phyloP scores from a whole-genome alignment of 2,329 filamentous ascomycete genomes.

The Lomentospora prolificans region DNA sequence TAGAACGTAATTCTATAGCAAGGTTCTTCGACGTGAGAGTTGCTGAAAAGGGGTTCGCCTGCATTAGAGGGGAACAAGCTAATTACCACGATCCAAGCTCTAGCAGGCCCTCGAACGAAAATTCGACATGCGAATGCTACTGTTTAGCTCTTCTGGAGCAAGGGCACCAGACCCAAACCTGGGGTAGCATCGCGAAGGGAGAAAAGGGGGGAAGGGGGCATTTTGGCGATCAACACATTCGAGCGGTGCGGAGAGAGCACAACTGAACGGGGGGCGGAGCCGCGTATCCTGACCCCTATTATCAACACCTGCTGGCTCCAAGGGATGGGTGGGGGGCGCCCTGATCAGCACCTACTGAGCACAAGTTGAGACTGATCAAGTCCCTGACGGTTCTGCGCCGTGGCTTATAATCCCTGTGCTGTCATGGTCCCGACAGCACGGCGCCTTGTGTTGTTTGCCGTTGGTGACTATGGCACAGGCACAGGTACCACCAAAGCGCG shows the following conservation, averaged over 20 bases:
- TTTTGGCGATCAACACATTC: neutral
- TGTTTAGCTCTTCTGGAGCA: neutral
- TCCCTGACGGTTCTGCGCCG: neutral
- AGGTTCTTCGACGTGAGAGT: neutral
- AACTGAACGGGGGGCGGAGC: neutral
- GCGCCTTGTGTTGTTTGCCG: neutral
- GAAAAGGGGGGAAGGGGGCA: neutral
- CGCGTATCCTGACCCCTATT: neutral
- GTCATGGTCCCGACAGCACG: neutral
- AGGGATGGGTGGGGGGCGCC: neutral
- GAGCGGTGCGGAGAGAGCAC: neutral
- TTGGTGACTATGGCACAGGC: neutral
- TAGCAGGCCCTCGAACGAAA: neutral
- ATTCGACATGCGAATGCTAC: neutral
- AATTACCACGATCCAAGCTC: neutral
- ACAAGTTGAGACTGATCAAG: neutral
- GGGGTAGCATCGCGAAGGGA: neutral
- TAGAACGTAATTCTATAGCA: no score
- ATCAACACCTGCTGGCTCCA: neutral
- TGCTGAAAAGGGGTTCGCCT: neutral
- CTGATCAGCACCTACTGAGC: neutral
- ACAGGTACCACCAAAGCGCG: no score
- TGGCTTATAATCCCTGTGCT: neutral
- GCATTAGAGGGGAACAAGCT: neutral
- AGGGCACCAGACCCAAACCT: neutral